Percentiles rank a stretch among this genome's conserved stretches.
These are phyloP conservation scores for Calocybe gangraenosa DNA, from an alignment of 768 basidiomycete species.

Conservation along the genomic window DNA sequence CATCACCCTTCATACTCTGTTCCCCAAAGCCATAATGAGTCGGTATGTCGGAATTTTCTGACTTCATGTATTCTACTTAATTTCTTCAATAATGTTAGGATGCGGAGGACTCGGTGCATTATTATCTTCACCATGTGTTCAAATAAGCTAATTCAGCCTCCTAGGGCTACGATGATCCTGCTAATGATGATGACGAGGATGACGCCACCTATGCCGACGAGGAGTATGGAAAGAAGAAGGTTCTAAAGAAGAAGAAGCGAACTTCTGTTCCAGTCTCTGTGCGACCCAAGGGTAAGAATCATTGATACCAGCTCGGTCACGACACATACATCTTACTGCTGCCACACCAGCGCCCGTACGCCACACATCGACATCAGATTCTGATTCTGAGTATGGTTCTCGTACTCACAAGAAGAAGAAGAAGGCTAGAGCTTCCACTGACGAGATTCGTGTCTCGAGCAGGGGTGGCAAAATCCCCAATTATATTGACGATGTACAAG, in stretches of 20 bases:
- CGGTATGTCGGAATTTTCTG: constrained; percentile 29
- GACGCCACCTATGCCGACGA: constrained; percentile 79
- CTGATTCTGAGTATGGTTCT: constrained; percentile 84
- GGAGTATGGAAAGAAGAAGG: constrained; percentile 69
- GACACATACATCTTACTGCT: constrained; percentile 15
- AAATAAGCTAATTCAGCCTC: constrained; percentile 17
- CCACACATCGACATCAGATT: constrained; percentile 62
- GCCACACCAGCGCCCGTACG: constrained; percentile 40
- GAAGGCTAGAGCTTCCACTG: constrained; percentile 49
- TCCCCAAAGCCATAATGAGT: constrained; percentile 28
- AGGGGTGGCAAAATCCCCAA: constrained; percentile 78
- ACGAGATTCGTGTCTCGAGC: constrained; percentile 77
- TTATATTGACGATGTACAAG: constrained; percentile 78
- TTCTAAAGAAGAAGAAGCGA: constrained; percentile 65
- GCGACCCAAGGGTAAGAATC: constrained; percentile 55
- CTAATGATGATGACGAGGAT: constrained; percentile 63
- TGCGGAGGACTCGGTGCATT: constrained; percentile 59
- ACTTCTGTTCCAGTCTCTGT: constrained; percentile 36
- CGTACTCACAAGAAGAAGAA: constrained; percentile 84
- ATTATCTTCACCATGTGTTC: constrained; percentile 14
- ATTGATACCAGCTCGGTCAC: constrained; percentile 7
- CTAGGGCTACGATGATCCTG: constrained; percentile 51
- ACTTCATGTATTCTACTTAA: constrained; percentile 13
- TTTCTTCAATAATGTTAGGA: constrained; percentile 26
- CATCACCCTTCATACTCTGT: constrained; percentile 32